Evolutionary conservation across 768 basidiomycete genomes (phyloP).

Genomic region (Lactifluus subvellereus): DNA sequence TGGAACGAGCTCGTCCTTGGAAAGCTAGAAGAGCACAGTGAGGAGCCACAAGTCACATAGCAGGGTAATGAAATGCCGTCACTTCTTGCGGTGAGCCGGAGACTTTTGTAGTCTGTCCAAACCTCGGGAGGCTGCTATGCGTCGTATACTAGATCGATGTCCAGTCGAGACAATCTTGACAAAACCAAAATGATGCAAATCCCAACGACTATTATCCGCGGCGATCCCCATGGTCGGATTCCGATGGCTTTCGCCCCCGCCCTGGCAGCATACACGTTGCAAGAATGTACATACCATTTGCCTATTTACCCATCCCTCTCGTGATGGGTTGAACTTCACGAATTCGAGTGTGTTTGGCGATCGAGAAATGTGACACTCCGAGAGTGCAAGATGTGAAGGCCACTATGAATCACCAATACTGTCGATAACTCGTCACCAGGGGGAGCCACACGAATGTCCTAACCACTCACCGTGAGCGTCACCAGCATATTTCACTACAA

Average conservation of each 20-base stretch:
- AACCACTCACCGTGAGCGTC: slow-evolving; percentile 23
- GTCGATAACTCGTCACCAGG: slow-evolving; percentile 26
- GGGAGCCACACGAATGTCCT: slow-evolving; percentile 33
- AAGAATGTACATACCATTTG: slow-evolving; percentile 25
- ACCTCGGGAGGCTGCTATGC: background rate
- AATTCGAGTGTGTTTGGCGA: slow-evolving; percentile 32
- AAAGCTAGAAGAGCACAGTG: slow-evolving; percentile 12
- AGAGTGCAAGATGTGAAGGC: slow-evolving; percentile 32
- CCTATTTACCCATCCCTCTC: background rate
- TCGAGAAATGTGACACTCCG: slow-evolving; percentile 30
- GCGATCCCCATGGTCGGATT: slow-evolving; percentile 29
- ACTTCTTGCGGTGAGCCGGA: slow-evolving; percentile 5
- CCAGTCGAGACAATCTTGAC: slow-evolving; percentile 22
- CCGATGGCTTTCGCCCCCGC: slow-evolving; percentile 23
- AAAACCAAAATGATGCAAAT: slow-evolving; percentile 5
- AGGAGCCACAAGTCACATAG: slow-evolving; percentile 7
- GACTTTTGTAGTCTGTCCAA: background rate
- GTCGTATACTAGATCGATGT: slow-evolving; percentile 12
- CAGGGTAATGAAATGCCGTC: slow-evolving; percentile 16
- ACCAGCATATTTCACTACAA: background rate
- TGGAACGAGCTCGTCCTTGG: slow-evolving; percentile 25
- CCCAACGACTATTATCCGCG: slow-evolving; percentile 27
- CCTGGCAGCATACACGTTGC: slow-evolving; percentile 18
- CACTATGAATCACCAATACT: slow-evolving; percentile 24
- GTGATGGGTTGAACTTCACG: slow-evolving; percentile 27